Percentiles rank a stretch among this genome's conserved stretches.
These are phyloP conservation scores for Mimosa pudica DNA, from an alignment of 306 rosid species.

Conservation along the genomic window DNA sequence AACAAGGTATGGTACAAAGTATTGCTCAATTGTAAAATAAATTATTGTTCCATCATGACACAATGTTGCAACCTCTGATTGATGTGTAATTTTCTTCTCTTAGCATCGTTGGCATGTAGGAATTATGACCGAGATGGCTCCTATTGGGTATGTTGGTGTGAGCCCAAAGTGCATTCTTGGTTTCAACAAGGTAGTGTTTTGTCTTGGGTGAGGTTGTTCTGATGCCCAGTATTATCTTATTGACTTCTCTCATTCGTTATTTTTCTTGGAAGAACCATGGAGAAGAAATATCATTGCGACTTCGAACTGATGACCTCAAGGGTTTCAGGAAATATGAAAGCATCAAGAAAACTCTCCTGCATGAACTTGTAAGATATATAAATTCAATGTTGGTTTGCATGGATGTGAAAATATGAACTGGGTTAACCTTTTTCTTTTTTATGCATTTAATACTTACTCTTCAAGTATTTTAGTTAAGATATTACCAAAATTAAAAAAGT, in stretches of 20 bases:
- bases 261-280: constrained; percentile 65
- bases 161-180: constrained; percentile 94
- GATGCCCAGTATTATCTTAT: constrained; percentile 4
- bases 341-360: constrained; percentile 91
- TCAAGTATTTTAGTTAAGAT: neutral
- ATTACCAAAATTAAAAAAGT: neutral
- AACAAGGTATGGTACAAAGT: constrained; percentile 61
- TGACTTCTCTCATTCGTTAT: constrained; percentile 12
- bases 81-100: constrained; percentile 36
- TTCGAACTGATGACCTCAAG: constrained; percentile 90
- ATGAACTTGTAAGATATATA: constrained; percentile 80
- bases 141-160: constrained; percentile 90
- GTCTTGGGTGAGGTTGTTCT: constrained; percentile 12
- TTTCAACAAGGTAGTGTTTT: constrained; percentile 71
- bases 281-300: constrained; percentile 95
- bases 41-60: constrained; percentile 33
- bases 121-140: constrained; percentile 98
- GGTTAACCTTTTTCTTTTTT: too few species aligned
- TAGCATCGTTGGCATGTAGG: constrained; percentile 95
- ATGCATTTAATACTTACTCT: neutral
- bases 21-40: neutral
- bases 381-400: neutral
- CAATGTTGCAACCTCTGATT: constrained; percentile 34
- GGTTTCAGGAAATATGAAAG: constrained; percentile 90
- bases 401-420: neutral